Conservation (phyloP, 257 asterid genomes). For the Verbena officinalis region DNA sequence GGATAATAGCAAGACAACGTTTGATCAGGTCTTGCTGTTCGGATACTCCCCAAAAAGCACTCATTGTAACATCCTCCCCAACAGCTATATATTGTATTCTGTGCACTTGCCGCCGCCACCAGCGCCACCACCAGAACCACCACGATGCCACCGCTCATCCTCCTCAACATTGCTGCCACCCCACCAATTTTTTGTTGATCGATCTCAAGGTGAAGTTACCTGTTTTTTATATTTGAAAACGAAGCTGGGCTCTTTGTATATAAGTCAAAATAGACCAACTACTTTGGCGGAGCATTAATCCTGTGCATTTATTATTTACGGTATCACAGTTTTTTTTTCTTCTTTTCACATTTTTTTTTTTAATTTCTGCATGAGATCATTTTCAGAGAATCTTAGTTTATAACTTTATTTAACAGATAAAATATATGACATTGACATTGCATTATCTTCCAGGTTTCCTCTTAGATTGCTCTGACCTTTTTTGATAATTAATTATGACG, state of each 20-base stretch:
- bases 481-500: too few relatives aligned
- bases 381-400: not conserved
- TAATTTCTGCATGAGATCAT: conserved; percentile 1
- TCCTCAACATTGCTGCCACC: conserved; percentile 30
- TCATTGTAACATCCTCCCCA: conserved; percentile 68
- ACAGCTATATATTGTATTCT: conserved; percentile 41
- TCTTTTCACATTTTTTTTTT: too few relatives aligned
- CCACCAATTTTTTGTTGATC: not conserved
- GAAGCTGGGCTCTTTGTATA: conserved; percentile 26
- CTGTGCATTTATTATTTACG: conserved; percentile 29
- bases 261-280: conserved; percentile 38
- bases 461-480: too few relatives aligned
- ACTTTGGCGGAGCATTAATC: conserved; percentile 31
- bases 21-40: not conserved
- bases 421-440: too few relatives aligned
- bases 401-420: not conserved
- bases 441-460: too few relatives aligned
- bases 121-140: conserved; percentile 24
- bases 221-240: not conserved
- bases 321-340: too few relatives aligned
- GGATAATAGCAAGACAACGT: conserved; percentile 39
- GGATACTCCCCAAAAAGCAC: conserved; percentile 33
- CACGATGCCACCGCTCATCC: not conserved
- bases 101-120: conserved; percentile 21
- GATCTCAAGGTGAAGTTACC: not conserved